Evolutionary conservation across 305 asterid genomes (phyloP).

Genomic region (Rubia peregrina): DNA sequence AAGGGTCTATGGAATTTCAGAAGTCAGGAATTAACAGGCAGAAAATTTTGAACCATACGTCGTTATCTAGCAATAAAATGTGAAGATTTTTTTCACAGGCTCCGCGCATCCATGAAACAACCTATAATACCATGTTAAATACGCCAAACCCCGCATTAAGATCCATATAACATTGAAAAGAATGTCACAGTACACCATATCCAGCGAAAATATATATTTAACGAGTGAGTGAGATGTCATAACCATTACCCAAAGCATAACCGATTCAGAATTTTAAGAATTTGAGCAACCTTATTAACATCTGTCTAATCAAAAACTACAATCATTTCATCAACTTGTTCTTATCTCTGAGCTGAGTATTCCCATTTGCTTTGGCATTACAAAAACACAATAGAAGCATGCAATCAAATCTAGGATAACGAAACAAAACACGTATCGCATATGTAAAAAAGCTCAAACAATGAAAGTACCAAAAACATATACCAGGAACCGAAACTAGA

Average conservation of each 20-base stretch:
- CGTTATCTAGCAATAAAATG: conserved; percentile 89
- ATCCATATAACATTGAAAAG: conserved; percentile 20
- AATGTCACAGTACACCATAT: neutral
- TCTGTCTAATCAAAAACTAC: too few relatives aligned
- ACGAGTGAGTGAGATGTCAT: conserved; percentile 15
- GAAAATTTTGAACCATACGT: conserved; percentile 40
- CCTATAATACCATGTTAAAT: conserved; percentile 91
- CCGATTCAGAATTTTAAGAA: neutral
- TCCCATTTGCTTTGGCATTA: neutral
- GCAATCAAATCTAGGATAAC: neutral
- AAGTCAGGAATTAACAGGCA: neutral
- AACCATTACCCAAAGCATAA: conserved; percentile 16
- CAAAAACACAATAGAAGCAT: neutral
- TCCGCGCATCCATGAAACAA: conserved; percentile 83
- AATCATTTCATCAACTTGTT: neutral
- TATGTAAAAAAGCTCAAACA: too few relatives aligned
- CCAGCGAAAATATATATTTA: conserved; percentile 6
- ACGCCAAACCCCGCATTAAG: conserved; percentile 99
- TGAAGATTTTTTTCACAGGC: conserved; percentile 66
- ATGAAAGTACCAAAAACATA: too few relatives aligned
- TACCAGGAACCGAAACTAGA: too few relatives aligned
- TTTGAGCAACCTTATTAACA: neutral
- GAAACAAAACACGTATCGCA: too few relatives aligned
- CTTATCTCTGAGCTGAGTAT: neutral
- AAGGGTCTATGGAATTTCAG: neutral